Evolutionary conservation across 2,329 filamentous ascomycete species (phyloP), one percentile per base, ranked within the genome.

Genomic region (Aspergillus bombycis): DNA sequence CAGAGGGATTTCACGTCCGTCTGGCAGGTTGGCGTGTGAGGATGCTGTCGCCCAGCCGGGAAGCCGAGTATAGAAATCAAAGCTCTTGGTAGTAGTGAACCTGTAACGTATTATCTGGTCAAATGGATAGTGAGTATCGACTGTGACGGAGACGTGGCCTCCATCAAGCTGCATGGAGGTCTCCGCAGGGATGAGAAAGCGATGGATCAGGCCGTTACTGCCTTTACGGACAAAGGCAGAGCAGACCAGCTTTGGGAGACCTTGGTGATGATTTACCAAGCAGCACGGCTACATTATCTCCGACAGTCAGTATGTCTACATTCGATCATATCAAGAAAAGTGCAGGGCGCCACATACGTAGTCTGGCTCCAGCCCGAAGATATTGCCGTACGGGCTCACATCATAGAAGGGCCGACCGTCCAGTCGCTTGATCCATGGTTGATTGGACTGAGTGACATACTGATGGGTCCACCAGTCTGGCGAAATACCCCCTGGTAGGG

Each of bases 201-300:
- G 79, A 69, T 88, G 85, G 0, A 79, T 82, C 16, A 87, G 67
- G 3, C 82, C 82, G n/a, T 76, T 74, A 3, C 75, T 68, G 4
- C 80, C 81, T 3, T 78, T 71, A 11, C 68, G 70, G 7, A 82
- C 79, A 73, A 80, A 87, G 62, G 80, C 81, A 61, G 80, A 77
- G 11, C 83, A 79, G 1, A 84, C 70, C 61, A 84, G 86, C 66
- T 87, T 87, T 0, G 86, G 84, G 64, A 83, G 85, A 10, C 83
- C 86, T 67, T 87, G 84, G 1, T 81, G 82, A 66, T 87, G 84
- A 62, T 88, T 88, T 63, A 88, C 85, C 1, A 85, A 86, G 67
- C 85, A 88, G 72, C 85, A 88, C 1, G 78, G 78, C 21, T 62
- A 14, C 32, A 36, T 36, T 23, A 53, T 32, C 8, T 23, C 52